phyloP scores from a whole-genome alignment of 257 asterid genomes.

The Nemophila menziesii region DNA sequence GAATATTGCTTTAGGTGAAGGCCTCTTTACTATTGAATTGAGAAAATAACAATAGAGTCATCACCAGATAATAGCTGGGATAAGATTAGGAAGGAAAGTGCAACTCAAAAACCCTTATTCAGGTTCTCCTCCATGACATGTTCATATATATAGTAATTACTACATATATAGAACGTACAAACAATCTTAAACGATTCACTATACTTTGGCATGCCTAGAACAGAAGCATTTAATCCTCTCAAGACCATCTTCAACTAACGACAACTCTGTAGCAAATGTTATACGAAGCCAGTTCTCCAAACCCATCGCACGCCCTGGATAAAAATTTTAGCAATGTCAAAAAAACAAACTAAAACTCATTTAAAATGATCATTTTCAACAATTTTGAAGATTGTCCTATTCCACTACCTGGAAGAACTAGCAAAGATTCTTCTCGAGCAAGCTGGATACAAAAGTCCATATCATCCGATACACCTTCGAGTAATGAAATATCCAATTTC shows the following conservation, averaged over 20 bases:
- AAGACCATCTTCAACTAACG: constrained; percentile 42
- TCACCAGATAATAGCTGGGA: too few species aligned
- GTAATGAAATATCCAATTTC: constrained; percentile 26
- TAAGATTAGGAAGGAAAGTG: too few species aligned
- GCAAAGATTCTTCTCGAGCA: constrained; percentile 52
- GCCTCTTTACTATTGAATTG: too few species aligned
- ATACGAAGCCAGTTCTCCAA: constrained; percentile 51
- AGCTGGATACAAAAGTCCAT: constrained; percentile 49
- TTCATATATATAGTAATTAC: too few species aligned
- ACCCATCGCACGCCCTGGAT: constrained; percentile 49
- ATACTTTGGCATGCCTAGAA: constrained; percentile 31
- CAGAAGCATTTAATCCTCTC: constrained; percentile 55
- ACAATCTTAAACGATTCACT: too few species aligned
- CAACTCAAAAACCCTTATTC: too few species aligned
- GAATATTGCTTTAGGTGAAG: too few species aligned
- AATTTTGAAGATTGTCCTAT: too few species aligned
- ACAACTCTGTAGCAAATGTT: constrained; percentile 41
- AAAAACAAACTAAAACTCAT: not conserved
- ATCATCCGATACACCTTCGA: constrained; percentile 40
- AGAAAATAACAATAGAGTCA: too few species aligned
- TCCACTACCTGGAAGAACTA: constrained; percentile 47
- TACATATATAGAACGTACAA: too few species aligned
- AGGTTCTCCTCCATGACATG: too few species aligned
- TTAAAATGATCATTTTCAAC: too few species aligned
- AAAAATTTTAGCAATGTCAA: not conserved